Conservation (phyloP, 495 filamentous ascomycete species). For the Astrocystis sublimbata region DNA sequence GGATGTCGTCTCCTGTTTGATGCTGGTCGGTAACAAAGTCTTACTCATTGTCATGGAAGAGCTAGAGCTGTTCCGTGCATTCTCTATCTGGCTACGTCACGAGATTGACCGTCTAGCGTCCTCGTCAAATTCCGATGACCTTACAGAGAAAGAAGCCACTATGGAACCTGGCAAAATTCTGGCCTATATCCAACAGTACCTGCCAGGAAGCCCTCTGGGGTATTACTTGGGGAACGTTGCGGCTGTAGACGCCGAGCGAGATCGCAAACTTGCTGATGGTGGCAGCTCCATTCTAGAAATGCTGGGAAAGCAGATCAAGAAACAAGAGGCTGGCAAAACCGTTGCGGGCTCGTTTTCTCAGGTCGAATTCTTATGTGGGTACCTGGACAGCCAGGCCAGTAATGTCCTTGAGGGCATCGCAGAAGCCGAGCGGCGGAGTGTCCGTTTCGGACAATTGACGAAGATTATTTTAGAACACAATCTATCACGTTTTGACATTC, state of each 20-base stretch:
- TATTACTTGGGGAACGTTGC: conserved; percentile 41
- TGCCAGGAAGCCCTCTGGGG: conserved; percentile 48
- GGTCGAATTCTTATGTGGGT: conserved; percentile 48
- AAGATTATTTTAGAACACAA: conserved; percentile 37
- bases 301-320: conserved; percentile 48
- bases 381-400: conserved; percentile 41
- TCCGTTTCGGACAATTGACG: conserved; percentile 50
- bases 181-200: conserved; percentile 52
- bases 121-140: conserved; percentile 49
- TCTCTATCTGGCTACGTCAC: conserved; percentile 81
- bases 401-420: conserved; percentile 54
- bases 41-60: conserved; percentile 73
- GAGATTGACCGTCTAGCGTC: conserved; percentile 70
- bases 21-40: conserved; percentile 72
- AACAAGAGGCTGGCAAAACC: conserved; percentile 39
- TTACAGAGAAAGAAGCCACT: conserved; percentile 54
- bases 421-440: conserved; percentile 54
- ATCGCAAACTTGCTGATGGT: conserved; percentile 36
- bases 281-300: conserved; percentile 45
- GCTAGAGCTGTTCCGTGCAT: conserved; percentile 71
- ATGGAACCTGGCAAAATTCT: conserved; percentile 57
- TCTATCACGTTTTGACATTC: conserved; percentile 43
- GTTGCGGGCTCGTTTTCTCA: conserved; percentile 43
- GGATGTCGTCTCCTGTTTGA: conserved; percentile 73
- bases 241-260: conserved; percentile 31